These are phyloP conservation scores for Gossypium australe DNA, from an alignment of 345 rosid genomes.

Conservation along the genomic window DNA sequence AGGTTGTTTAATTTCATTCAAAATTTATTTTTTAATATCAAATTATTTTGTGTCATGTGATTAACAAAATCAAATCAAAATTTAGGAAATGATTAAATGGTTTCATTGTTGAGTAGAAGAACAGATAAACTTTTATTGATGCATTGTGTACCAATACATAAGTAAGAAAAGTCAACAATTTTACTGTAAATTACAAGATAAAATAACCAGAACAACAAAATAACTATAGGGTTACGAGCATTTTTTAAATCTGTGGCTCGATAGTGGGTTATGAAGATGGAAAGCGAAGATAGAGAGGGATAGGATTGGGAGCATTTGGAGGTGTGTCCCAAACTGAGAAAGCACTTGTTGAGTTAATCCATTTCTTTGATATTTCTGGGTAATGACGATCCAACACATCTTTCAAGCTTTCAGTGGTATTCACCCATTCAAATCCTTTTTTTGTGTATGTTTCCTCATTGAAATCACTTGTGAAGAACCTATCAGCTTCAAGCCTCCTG, in stretches of 20 bases:
- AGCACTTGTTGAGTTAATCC: constrained; percentile 58
- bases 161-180: neutral
- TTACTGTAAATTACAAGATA: too few relatives aligned
- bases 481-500: constrained; percentile 61
- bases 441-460: constrained; percentile 45
- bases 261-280: constrained; percentile 9
- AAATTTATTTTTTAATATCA: too few relatives aligned
- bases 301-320: constrained; percentile 15
- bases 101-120: too few relatives aligned
- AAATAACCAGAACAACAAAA: too few relatives aligned
- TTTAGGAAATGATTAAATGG: too few relatives aligned
- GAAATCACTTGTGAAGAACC: constrained; percentile 51
- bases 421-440: constrained; percentile 58
- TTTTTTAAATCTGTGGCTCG: too few relatives aligned
- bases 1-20: too few relatives aligned
- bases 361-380: constrained; percentile 38
- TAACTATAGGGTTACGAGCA: too few relatives aligned
- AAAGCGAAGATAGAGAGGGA: constrained; percentile 46
- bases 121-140: neutral
- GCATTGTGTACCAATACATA: neutral
- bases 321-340: constrained; percentile 61
- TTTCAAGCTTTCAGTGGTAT: constrained; percentile 39
- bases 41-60: too few relatives aligned
- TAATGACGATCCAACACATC: constrained; percentile 51
- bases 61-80: too few relatives aligned